Percentiles rank a stretch among this genome's conserved stretches.
Conservation (phyloP, 176 grass and related monocot genomes). For the Cenchrus purpureus region DNA sequence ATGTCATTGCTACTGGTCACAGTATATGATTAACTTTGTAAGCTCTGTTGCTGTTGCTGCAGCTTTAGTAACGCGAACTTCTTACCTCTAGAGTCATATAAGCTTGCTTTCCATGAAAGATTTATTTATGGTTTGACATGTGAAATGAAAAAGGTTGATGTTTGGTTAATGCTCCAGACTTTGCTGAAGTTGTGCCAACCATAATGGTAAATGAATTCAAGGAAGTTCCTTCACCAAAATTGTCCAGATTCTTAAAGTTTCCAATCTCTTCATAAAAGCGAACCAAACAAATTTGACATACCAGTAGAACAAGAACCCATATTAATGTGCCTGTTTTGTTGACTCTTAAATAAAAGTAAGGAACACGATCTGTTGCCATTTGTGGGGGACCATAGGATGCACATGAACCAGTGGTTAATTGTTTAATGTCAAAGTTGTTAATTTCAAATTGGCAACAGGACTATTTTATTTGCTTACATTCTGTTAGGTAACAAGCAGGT, state of each 20-base stretch:
- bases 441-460: conserved; percentile 28
- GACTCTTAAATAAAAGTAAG: conserved; percentile 16
- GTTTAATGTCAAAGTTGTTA: conserved; percentile 10
- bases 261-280: neutral
- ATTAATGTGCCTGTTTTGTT: conserved; percentile 11
- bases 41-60: conserved; percentile 7
- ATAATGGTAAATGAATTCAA: conserved; percentile 27
- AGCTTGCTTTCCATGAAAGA: neutral
- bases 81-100: conserved; percentile 5
- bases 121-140: conserved; percentile 22
- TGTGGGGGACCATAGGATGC: conserved; percentile 29
- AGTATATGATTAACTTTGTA: conserved; percentile 30
- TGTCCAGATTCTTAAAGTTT: neutral
- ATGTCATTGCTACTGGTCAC: conserved; percentile 22
- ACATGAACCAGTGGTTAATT: conserved; percentile 11
- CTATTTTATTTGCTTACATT: conserved; percentile 22
- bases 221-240: conserved; percentile 23
- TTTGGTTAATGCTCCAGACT: conserved; percentile 1
- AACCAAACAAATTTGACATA: neutral
- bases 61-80: conserved; percentile 2
- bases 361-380: conserved; percentile 11
- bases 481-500: conserved; percentile 36
- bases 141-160: neutral
- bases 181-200: conserved; percentile 11
- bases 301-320: neutral